Percentiles rank a stretch among this genome's conserved stretches.
Conservation (phyloP, 1,139 yeast genomes). For the Schizosaccharomyces versatilis region DNA sequence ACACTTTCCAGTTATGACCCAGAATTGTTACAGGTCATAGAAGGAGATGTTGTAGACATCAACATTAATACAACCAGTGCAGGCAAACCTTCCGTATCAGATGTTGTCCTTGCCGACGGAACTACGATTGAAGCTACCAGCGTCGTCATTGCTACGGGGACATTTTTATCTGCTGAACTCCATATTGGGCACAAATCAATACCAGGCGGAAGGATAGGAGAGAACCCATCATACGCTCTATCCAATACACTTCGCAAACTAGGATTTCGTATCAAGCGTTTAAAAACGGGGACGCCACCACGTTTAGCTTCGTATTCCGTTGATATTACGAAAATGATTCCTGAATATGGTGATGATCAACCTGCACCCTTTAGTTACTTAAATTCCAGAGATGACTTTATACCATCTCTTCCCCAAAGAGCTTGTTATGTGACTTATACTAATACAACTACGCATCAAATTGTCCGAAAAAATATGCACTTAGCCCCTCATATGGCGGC, state of each 20-base stretch:
- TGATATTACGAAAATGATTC: conserved; percentile 34
- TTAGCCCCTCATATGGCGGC: conserved; percentile 78
- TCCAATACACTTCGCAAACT: conserved; percentile 53
- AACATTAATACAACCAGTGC: conserved; percentile 28
- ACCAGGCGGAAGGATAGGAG: conserved; percentile 91
- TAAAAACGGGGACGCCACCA: conserved; percentile 96
- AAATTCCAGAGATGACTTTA: conserved; percentile 28
- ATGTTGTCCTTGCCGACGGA: conserved; percentile 47
- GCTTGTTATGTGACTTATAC: conserved; percentile 63
- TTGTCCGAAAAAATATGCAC: conserved; percentile 48
- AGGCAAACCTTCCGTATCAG: conserved; percentile 16
- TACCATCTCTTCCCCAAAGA: conserved; percentile 28
- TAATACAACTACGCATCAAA: conserved; percentile 47
- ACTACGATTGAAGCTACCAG: conserved; percentile 33
- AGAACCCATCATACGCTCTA: conserved; percentile 73
- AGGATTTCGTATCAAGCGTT: conserved; percentile 67
- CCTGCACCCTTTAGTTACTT: conserved; percentile 77
- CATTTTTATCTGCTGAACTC: conserved; percentile 82
- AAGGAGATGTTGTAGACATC: conserved; percentile 73
- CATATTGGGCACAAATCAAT: conserved; percentile 62
- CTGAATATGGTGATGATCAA: conserved; percentile 61
- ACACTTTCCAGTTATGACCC: conserved; percentile 30
- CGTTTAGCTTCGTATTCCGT: conserved; percentile 54
- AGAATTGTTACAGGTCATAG: conserved; percentile 34
- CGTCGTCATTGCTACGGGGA: conserved; percentile 86